These are phyloP conservation scores for Eremothecium sinecaudum DNA, from an alignment of 1,139 yeast species.

Conservation along the genomic window DNA sequence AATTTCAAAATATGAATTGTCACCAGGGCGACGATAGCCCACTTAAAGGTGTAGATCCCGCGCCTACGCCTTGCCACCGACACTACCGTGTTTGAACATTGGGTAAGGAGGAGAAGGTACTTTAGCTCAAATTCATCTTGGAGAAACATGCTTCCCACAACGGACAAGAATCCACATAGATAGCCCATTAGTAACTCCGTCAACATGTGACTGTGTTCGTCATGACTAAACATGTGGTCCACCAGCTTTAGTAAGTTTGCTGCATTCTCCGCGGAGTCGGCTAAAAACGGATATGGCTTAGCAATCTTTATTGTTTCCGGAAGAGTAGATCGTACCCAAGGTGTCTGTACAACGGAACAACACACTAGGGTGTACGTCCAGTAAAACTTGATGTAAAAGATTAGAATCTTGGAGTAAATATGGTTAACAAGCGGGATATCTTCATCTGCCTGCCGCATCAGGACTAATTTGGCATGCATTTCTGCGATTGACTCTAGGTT, in stretches of 20 bases:
- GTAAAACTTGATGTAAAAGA: slow-evolving; percentile 1
- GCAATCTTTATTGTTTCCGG: background rate
- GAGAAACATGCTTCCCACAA: slow-evolving; percentile 1
- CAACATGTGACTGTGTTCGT: background rate
- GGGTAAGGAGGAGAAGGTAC: slow-evolving; percentile 6
- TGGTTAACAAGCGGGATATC: background rate
- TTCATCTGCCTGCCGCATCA: slow-evolving; percentile 3
- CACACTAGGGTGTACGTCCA: background rate
- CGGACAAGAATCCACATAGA: slow-evolving; percentile 2
- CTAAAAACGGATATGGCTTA: background rate
- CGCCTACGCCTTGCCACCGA: slow-evolving; percentile 1
- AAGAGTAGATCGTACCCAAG: background rate
- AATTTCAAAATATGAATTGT: slow-evolving; percentile 5
- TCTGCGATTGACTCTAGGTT: background rate
- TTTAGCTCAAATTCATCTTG: slow-evolving; percentile 4
- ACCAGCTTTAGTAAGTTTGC: slow-evolving; percentile 1
- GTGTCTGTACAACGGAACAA: background rate
- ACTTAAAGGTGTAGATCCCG: slow-evolving; percentile 5
- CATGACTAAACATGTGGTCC: slow-evolving; percentile 1
- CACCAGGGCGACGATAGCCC: slow-evolving; percentile 6
- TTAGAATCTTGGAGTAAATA: background rate
- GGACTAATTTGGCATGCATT: background rate
- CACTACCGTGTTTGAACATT: slow-evolving; percentile 1
- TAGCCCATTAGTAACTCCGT: background rate
- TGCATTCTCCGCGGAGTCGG: slow-evolving; percentile 1